Conservation (phyloP, 345 rosid species). For the Moringa oleifera region DNA sequence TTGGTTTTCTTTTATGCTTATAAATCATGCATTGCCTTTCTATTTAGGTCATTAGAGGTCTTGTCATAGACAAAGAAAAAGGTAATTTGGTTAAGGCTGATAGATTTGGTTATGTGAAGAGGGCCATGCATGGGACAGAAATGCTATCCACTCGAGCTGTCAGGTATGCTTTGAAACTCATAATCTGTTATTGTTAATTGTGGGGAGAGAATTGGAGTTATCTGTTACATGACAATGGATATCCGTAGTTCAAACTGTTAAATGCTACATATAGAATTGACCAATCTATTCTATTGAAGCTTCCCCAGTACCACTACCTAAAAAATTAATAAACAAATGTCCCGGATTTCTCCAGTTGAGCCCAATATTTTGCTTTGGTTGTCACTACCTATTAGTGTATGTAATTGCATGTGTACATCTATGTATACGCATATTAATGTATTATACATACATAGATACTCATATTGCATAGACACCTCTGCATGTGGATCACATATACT, state of each 20-base stretch:
- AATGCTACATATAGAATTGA: background rate
- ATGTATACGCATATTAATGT: background rate
- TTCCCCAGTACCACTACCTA: background rate
- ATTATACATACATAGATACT: no score
- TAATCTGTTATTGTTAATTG: no score
- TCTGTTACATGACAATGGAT: background rate
- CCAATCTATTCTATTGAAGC: no score
- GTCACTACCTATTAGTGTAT: background rate
- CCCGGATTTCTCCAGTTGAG: background rate
- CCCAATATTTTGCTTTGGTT: no score
- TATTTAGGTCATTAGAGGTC: constrained; percentile 81
- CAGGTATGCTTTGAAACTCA: constrained; percentile 40
- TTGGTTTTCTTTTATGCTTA: background rate
- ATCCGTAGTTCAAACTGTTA: background rate
- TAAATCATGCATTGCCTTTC: background rate
- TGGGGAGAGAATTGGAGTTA: background rate
- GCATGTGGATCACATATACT: background rate
- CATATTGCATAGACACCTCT: background rate
- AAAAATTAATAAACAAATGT: no score
- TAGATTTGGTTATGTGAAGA: constrained; percentile 87
- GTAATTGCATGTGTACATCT: no score
- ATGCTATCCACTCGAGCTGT: constrained; percentile 87
- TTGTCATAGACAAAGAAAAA: constrained; percentile 91
- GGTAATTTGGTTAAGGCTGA: constrained; percentile 98
- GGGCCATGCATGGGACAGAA: constrained; percentile 92